Evolutionary conservation across 2,329 filamentous ascomycete species (phyloP), one percentile per base, ranked within the genome.

Genomic region (Celoporthe dispersa): DNA sequence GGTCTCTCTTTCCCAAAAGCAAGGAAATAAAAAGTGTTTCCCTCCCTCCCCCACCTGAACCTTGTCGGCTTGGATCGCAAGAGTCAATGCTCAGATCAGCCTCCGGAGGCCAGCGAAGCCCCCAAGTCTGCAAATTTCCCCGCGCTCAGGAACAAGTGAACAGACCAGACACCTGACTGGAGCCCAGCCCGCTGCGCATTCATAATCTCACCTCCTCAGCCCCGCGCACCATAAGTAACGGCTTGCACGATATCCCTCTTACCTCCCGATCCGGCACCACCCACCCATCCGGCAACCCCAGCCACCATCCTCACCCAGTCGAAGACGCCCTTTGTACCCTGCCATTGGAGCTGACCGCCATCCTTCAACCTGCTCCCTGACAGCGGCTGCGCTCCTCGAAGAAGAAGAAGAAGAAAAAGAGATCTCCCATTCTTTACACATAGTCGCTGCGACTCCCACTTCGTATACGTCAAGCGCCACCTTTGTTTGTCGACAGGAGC

Each of bases 261-360:
- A 7, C 25, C 25, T 33, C 53, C 53, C 28, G 53, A 57, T 57
- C 53, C 53, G 53, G 53, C 53, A 57, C 28, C 53, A 57, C 53
- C 25, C 12, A 33, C 6, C 28, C 53, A 31, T 14, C 25, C 48
- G 22, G 22, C 53, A n/a, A 35, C n/a, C 57, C 57, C 57, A 60
- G 33, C 57, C 57, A 60, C 57, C 57, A 14, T 25, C 33, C 19
- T 22, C 25, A 35, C 16, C 33, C 31, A 33, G 16, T 60, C 57
- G 33, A 60, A 37, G 22, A 22, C 31, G 28, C 7, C 57, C 57
- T 60, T 35, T 22, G 19, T 22, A 59, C 5, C 55, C 35, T 59
- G 1, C 31, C 57, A 31, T 33, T 5, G 14, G 16, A 31, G 25
- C 25, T 57, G 28, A 57, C 28, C 31, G 28, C 22, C 19, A 59